These are phyloP conservation scores for Diaporthe vaccinii DNA, from an alignment of 2,329 filamentous ascomycete genomes.

Conservation along the genomic window DNA sequence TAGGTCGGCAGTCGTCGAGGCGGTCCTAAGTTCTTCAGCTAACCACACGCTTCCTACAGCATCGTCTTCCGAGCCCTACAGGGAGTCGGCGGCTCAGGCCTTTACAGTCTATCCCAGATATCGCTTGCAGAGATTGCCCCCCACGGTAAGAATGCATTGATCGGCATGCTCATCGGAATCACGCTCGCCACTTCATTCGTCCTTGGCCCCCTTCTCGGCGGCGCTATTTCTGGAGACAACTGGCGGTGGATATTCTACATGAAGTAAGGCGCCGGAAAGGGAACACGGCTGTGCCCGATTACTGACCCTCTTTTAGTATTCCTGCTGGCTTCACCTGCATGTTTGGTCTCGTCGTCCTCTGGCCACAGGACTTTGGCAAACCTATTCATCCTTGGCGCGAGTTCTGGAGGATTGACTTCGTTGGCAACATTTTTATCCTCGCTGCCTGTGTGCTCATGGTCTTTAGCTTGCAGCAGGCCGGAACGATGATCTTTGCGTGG, in stretches of 20 bases:
- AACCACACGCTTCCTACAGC: slow-evolving; percentile 51
- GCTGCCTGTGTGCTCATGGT: slow-evolving; percentile 67
- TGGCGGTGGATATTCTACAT: slow-evolving; percentile 75
- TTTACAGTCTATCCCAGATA: slow-evolving; percentile 72
- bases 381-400: slow-evolving; percentile 56
- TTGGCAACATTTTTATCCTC: slow-evolving; percentile 65
- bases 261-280: slow-evolving; percentile 59
- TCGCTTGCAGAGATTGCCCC: slow-evolving; percentile 70
- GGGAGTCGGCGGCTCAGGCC: slow-evolving; percentile 71
- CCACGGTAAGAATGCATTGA: slow-evolving; percentile 63
- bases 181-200: slow-evolving; percentile 71
- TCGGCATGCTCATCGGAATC: slow-evolving; percentile 68
- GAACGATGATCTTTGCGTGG: slow-evolving; percentile 66
- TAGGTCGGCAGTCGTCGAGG: neutral
- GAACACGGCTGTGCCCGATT: neutral
- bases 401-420: slow-evolving; percentile 64
- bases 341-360: slow-evolving; percentile 58
- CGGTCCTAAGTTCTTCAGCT: neutral
- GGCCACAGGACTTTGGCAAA: slow-evolving; percentile 55
- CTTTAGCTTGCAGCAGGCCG: slow-evolving; percentile 69
- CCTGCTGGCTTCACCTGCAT: slow-evolving; percentile 47
- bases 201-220: slow-evolving; percentile 70
- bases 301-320: slow-evolving; percentile 39
- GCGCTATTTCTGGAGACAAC: slow-evolving; percentile 65
- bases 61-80: slow-evolving; percentile 72